These are phyloP conservation scores for Candida ponderosae DNA, from an alignment of 805 yeast species.

Conservation along the genomic window DNA sequence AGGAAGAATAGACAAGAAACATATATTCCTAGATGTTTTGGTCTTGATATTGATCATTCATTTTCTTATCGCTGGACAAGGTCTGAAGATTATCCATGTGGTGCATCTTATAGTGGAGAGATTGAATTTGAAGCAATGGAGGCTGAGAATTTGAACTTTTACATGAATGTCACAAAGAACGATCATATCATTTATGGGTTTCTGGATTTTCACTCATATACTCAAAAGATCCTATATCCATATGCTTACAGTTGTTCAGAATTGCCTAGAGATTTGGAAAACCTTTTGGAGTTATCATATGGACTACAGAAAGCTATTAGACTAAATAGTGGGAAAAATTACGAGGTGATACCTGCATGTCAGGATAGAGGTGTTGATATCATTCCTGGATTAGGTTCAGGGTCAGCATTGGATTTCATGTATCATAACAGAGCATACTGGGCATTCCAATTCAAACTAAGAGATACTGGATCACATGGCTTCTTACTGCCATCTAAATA, in stretches of 20 bases:
- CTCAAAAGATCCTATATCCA: constrained; percentile 78
- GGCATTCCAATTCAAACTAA: constrained; percentile 76
- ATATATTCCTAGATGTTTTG: constrained; percentile 56
- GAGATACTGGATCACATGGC: constrained; percentile 81
- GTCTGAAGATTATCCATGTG: constrained; percentile 63
- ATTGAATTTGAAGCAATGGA: constrained; percentile 61
- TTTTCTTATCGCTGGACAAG: constrained; percentile 67
- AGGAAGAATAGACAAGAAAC: constrained; percentile 81
- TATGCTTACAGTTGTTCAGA: constrained; percentile 74
- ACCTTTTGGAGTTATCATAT: constrained; percentile 71
- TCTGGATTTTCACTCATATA: constrained; percentile 77
- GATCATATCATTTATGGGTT: constrained; percentile 66
- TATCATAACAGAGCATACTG: constrained; percentile 74
- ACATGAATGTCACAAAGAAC: constrained; percentile 31
- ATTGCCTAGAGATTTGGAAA: constrained; percentile 73
- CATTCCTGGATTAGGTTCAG: constrained; percentile 69
- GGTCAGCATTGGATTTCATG: constrained; percentile 77
- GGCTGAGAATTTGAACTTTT: constrained; percentile 39
- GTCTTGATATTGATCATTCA: constrained; percentile 83
- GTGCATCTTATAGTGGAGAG: constrained; percentile 79
- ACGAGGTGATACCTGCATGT: constrained; percentile 72
- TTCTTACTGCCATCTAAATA: constrained; percentile 65
- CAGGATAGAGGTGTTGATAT: constrained; percentile 70
- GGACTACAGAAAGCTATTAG: constrained; percentile 74
- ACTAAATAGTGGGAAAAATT: constrained; percentile 50